A percentile compares a stretch with the other conserved stretches of the same genome.
Evolutionary conservation across 228 moss, liverwort and hornwort species (phyloP).

Genomic region (Sphagnum magellanicum): DNA sequence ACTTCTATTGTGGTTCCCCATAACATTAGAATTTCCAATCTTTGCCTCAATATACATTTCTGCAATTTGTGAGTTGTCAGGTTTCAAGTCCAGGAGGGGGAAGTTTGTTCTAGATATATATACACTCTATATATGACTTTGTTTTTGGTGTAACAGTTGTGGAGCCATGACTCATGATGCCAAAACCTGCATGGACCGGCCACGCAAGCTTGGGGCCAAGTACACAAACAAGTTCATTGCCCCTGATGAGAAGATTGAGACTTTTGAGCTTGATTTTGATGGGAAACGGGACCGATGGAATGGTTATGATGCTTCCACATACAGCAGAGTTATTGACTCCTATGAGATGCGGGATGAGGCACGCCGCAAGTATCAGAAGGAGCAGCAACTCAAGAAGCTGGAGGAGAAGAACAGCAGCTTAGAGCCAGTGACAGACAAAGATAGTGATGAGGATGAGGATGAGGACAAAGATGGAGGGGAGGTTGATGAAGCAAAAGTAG

Average conservation of each 20-base stretch:
- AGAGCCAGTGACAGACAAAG: constrained; percentile 60
- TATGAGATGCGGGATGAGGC: constrained; percentile 92
- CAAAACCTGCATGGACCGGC: constrained; percentile 94
- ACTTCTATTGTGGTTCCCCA: too few relatives aligned
- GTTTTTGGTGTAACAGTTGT: constrained; percentile 36
- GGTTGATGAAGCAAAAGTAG: constrained; percentile 97
- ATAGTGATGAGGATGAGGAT: constrained; percentile 80
- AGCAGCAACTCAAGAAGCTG: constrained; percentile 89
- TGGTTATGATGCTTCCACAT: constrained; percentile 92
- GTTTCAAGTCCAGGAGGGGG: too few relatives aligned
- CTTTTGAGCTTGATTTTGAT: constrained; percentile 93
- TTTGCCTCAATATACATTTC: too few relatives aligned
- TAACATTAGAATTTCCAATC: too few relatives aligned
- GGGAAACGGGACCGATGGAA: constrained; percentile 99
- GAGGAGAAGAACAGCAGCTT: constrained; percentile 79
- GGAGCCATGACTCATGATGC: constrained; percentile 92
- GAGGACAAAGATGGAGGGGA: constrained; percentile 93
- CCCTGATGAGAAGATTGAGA: constrained; percentile 86
- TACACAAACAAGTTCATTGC: constrained; percentile 90
- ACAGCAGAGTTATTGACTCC: constrained; percentile 82
- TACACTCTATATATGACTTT: too few relatives aligned
- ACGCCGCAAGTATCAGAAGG: constrained; percentile 84
- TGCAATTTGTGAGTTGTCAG: too few relatives aligned
- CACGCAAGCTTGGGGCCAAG: constrained; percentile 76
- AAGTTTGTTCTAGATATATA: too few relatives aligned